These are phyloP conservation scores for Aureobasidium sp. DNA, from an alignment of 2,329 filamentous ascomycete species.

Conservation along the genomic window DNA sequence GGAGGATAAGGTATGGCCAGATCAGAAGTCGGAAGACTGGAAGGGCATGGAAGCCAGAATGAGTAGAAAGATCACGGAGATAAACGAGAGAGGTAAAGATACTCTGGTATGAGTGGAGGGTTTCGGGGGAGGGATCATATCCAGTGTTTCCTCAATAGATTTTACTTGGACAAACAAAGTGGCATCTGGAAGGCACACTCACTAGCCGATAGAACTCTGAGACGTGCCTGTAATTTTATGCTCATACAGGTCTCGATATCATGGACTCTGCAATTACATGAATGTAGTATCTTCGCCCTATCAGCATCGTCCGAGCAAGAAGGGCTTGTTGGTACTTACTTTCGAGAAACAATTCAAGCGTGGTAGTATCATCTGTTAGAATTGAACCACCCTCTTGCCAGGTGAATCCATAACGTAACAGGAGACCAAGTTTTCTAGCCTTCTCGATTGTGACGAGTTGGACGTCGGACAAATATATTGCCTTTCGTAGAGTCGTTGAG, in stretches of 20 bases:
- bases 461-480: not conserved
- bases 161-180: too few relatives aligned
- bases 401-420: not conserved
- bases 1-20: too few relatives aligned
- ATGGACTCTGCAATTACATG: not conserved
- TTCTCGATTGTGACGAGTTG: not conserved
- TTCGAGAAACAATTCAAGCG: not conserved
- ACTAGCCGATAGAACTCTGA: too few relatives aligned
- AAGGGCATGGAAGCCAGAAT: not conserved
- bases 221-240: too few relatives aligned
- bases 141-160: too few relatives aligned
- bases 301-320: not conserved
- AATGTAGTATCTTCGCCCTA: not conserved
- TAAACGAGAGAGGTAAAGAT: not conserved
- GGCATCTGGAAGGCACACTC: too few relatives aligned
- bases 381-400: not conserved
- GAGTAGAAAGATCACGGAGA: not conserved
- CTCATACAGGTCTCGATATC: too few relatives aligned
- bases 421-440: not conserved
- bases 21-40: too few relatives aligned
- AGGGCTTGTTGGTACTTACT: not conserved
- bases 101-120: not conserved
- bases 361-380: not conserved
- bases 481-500: not conserved
- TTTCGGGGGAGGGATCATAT: too few relatives aligned